Evolutionary conservation across 140 eudicot species (phyloP), one percentile per base, ranked within the genome.

Genomic region (Anethum foeniculum): DNA sequence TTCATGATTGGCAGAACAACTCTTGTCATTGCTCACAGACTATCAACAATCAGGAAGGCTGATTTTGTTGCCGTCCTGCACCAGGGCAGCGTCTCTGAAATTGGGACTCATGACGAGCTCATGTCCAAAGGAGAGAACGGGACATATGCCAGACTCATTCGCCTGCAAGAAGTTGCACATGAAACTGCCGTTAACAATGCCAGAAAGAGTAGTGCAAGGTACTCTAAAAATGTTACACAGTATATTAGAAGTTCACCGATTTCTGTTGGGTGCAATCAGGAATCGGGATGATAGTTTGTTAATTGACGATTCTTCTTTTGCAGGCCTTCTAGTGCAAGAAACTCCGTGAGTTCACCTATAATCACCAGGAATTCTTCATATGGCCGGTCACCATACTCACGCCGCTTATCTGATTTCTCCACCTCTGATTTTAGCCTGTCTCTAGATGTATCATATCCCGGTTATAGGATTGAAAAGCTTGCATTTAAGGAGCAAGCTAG

Each of bases 261-360:
- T 7, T 21, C 49, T 71, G 7, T 9, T 36, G 75, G 25, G 14
- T 71, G 25, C 48, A 36, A 36, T 36, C 28, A 71, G 27, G 7
- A 25, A 36, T 19, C 15, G 19, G 7, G 15, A 13, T 27, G 79
- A 30, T 65, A 28, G 69, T 56, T 81, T 51, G 16, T 75, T 81
- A 71, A 38, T 64, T 60, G 39, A 69, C 27, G 44, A 4, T 43
- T 88, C 28, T 77, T 80, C 73, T 19, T 82, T 44, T 86, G 77
- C 90, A 93, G 98, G 96, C 97, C 98, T 60, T 93, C 98, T 28
- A 93, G 98, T 90, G 98, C 97, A 25, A 91, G 98, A 75, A 93
- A 93, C 81, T 93, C 98, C 3, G 97, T 93, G 47, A 93, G 98
- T 87, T 93, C 98, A 58, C 98, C 98, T 0, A 93, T 93, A 75